A percentile compares a stretch with the other conserved stretches of the same genome.
Evolutionary conservation across 371 early-diverging fungal genomes (phyloP).

Genomic region (Mucor piriformis): DNA sequence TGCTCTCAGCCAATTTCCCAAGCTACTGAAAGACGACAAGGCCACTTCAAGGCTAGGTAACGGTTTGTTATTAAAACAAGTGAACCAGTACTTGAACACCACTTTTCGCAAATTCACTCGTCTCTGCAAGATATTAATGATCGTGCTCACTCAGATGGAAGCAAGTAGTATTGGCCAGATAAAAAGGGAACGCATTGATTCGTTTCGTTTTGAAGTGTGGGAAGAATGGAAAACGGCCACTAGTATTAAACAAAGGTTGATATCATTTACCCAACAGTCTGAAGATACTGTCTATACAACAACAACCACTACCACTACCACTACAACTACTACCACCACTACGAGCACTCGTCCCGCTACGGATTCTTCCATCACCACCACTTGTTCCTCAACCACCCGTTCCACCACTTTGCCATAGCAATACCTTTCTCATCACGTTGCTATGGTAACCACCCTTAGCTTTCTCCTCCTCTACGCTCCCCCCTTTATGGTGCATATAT

Average conservation of each 20-base stretch:
- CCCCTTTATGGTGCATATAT: not conserved
- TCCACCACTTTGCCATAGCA: constrained; percentile 1
- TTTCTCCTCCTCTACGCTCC: not conserved
- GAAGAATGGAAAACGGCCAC: constrained; percentile 40
- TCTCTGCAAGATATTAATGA: constrained; percentile 37
- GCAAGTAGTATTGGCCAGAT: constrained; percentile 13
- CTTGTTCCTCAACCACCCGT: not conserved
- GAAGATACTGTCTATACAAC: constrained; percentile 15
- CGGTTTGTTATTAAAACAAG: constrained; percentile 28
- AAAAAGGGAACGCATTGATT: constrained; percentile 39
- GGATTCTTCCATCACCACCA: not conserved
- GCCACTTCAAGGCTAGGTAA: constrained; percentile 15
- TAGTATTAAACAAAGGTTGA: constrained; percentile 27
- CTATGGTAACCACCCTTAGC: not conserved
- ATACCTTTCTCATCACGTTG: not conserved
- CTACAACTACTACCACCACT: constrained; percentile 13
- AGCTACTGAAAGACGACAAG: constrained; percentile 16
- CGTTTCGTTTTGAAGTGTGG: constrained; percentile 43
- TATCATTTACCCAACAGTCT: constrained; percentile 29
- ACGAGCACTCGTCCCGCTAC: not conserved
- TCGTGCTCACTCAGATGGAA: constrained; percentile 42
- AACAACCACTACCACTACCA: constrained; percentile 9
- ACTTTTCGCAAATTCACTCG: constrained; percentile 46
- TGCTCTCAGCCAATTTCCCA: constrained; percentile 22
- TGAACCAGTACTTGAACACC: constrained; percentile 38